Evolutionary conservation across 805 yeast species (phyloP).

Genomic region (Yarrowia sp.): DNA sequence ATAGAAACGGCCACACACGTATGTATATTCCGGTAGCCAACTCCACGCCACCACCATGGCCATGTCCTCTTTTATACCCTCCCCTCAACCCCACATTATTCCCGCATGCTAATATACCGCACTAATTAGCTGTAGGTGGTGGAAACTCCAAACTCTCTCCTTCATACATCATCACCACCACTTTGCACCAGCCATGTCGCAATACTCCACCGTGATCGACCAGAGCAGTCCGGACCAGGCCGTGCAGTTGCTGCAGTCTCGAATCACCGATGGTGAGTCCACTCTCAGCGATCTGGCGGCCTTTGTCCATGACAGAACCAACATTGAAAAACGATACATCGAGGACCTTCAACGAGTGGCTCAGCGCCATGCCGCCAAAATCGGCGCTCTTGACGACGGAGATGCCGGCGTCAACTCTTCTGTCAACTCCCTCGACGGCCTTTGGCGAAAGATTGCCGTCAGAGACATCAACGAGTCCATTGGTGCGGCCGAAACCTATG

Average conservation of each 20-base stretch:
- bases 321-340: constrained; percentile 4
- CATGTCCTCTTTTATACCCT: no score
- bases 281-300: constrained; percentile 2
- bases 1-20: no score
- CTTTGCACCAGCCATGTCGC: not conserved
- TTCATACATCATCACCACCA: constrained; percentile 3
- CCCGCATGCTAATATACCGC: constrained; percentile 20
- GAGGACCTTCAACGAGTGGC: constrained; percentile 22
- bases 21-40: not conserved
- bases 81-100: constrained; percentile 5
- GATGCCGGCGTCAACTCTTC: constrained; percentile 6
- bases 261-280: not conserved
- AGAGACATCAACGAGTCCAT: constrained; percentile 20
- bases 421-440: not conserved
- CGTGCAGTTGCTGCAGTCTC: not conserved
- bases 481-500: constrained; percentile 35
- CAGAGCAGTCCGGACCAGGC: constrained; percentile 11
- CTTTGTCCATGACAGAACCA: constrained; percentile 19
- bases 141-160: constrained; percentile 4
- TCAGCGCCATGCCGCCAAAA: not conserved
- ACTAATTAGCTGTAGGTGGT: not conserved
- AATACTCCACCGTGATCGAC: constrained; percentile 8
- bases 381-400: not conserved
- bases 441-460: constrained; percentile 22
- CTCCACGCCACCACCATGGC: no score